phyloP scores from a whole-genome alignment of 2,329 filamentous ascomycete species.

The Aspergillus persii region DNA sequence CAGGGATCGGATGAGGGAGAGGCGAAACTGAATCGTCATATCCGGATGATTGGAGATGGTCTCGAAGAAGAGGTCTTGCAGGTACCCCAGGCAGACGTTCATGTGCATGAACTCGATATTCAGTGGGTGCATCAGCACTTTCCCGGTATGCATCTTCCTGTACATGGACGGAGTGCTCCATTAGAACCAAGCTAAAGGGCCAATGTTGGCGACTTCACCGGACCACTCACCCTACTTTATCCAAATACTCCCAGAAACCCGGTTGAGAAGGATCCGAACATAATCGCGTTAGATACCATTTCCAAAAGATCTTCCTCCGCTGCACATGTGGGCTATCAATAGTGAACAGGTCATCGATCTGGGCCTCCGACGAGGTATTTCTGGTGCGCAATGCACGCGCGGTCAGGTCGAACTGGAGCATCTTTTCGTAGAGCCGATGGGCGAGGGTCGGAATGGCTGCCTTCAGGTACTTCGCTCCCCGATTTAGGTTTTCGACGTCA shows the following conservation, averaged over 20 bases:
- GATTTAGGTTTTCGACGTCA: slow-evolving; percentile 9
- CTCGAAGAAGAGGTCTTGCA: slow-evolving; percentile 7
- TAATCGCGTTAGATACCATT: slow-evolving; percentile 14
- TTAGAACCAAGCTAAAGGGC: not conserved
- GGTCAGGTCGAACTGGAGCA: slow-evolving; percentile 15
- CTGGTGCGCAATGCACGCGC: slow-evolving; percentile 10
- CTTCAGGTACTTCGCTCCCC: slow-evolving; percentile 9
- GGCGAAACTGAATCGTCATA: slow-evolving; percentile 9
- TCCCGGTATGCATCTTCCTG: slow-evolving; percentile 12
- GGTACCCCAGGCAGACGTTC: slow-evolving; percentile 12
- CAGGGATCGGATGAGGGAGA: slow-evolving; percentile 7
- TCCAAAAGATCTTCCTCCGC: slow-evolving; percentile 14
- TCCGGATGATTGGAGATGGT: slow-evolving; percentile 9
- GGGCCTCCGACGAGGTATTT: slow-evolving; percentile 7
- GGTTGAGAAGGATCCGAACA: slow-evolving; percentile 9
- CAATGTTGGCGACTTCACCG: not conserved
- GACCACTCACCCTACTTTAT: slow-evolving; percentile 11
- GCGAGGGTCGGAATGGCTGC: slow-evolving; percentile 8
- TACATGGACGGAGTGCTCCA: not conserved
- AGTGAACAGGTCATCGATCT: slow-evolving; percentile 9
- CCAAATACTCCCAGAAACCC: slow-evolving; percentile 12
- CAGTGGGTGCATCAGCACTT: slow-evolving; percentile 11
- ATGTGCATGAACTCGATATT: slow-evolving; percentile 14
- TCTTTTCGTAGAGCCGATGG: slow-evolving; percentile 12
- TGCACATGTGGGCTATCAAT: slow-evolving; percentile 13